Evolutionary conservation across 345 rosid genomes (phyloP), one percentile per base, ranked within the genome.

Genomic region (Bruguiera sexangula): DNA sequence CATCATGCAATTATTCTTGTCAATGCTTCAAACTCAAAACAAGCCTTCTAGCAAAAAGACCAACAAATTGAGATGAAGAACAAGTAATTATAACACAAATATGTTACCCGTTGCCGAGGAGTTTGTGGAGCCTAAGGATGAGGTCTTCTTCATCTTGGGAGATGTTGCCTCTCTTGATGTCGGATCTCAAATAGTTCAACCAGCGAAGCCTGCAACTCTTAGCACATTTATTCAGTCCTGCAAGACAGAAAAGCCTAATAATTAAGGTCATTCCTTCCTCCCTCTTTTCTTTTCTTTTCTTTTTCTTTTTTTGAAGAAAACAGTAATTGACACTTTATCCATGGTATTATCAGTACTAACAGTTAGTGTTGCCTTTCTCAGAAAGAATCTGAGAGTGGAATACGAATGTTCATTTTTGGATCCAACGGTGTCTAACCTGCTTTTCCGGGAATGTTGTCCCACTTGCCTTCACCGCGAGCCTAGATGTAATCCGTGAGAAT

Each of bases 121-220:
- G 66, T 37, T 50, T 69, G 24, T 69, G 73, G 8, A 69, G 84
- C 57, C 84, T 62, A 63, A 75, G 46, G 57, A 81, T 81, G 43
- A 81, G 80, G 66, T 79, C 85, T 57, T 82, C 85, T 69, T 82
- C 85, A 20, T 79, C 80, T 8, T 39, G 58, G 4, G 83, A 22
- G 43, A 82, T 74, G 56, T 82, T 74, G 5, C 85, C 85, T 46
- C 85, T 71, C 66, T 78, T 82, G 77, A 82, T 79, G 52, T 79
- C 78, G 5, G 85, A 82, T 34, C 80, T 73, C 58, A 79, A 63
- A 32, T 82, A 77, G 65, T 82, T 82, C 51, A 79, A 68, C 85
- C 85, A 82, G 2, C 83, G 50, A 11, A 79, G 75, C 50, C 85
- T 72, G 73, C 85, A 82, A 63, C 85, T 82, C 76, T 79, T 82